Percentiles rank a stretch among this genome's conserved stretches.
Evolutionary conservation across 2,329 filamentous ascomycete species (phyloP).

Genomic region (Aspergillus jensenii): DNA sequence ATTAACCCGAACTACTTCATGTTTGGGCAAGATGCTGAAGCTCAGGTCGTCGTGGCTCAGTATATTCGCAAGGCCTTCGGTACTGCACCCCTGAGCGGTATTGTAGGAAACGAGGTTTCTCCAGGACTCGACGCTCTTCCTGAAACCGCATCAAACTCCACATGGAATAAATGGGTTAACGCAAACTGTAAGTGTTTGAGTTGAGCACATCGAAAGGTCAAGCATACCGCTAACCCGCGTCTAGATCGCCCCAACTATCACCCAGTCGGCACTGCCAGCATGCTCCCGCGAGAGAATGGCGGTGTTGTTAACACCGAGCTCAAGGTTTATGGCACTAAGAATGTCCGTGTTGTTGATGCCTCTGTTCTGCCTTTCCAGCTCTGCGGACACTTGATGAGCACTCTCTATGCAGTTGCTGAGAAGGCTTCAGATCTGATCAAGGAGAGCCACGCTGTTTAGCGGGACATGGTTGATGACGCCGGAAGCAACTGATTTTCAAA

Average conservation of each 20-base stretch:
- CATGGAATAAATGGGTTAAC: conserved; percentile 27
- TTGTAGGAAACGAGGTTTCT: conserved; percentile 23
- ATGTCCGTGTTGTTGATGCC: conserved; percentile 16
- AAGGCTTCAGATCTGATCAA: conserved; percentile 13
- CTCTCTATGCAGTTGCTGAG: conserved; percentile 16
- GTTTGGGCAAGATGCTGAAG: conserved; percentile 21
- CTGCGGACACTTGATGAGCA: conserved; percentile 14
- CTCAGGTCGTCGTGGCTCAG: conserved; percentile 22
- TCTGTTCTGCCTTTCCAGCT: conserved; percentile 17
- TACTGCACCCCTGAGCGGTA: background rate
- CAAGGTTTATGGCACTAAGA: conserved; percentile 8
- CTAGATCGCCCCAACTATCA: conserved; percentile 8
- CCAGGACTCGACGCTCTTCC: conserved; percentile 24
- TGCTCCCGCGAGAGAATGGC: conserved; percentile 9
- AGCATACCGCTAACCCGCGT: background rate
- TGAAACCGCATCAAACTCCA: conserved; percentile 16
- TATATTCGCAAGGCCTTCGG: conserved; percentile 11
- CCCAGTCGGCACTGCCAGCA: conserved; percentile 7
- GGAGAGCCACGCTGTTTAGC: background rate
- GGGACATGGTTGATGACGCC: background rate
- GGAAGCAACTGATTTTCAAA: background rate
- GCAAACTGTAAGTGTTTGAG: conserved; percentile 22
- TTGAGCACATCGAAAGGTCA: background rate
- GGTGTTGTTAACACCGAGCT: conserved; percentile 3
- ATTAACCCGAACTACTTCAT: conserved; percentile 32